These are phyloP conservation scores for Kwoniella bestiolae DNA, from an alignment of 768 basidiomycete genomes.

Conservation along the genomic window DNA sequence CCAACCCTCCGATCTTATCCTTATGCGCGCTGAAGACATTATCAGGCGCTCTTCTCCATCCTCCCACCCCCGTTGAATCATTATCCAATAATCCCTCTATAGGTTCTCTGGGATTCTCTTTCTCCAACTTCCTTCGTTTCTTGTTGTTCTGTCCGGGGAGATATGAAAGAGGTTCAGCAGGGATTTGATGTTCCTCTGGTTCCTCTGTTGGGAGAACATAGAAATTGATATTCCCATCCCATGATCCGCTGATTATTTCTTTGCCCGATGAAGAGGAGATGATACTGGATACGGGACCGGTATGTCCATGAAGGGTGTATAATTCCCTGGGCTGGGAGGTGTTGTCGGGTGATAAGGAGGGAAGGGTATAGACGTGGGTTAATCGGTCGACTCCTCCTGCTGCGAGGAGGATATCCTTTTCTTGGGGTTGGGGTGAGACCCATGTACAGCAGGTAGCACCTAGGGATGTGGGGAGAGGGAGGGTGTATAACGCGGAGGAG, in stretches of 20 bases:
- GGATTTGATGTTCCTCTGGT: constrained; percentile 69
- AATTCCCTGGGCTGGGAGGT: constrained; percentile 60
- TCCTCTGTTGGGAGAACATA: constrained; percentile 60
- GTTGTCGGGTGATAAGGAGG: constrained; percentile 51
- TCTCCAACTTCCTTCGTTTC: constrained; percentile 69
- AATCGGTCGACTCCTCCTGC: constrained; percentile 57
- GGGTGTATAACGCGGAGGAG: constrained; percentile 42
- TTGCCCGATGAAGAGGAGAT: constrained; percentile 64
- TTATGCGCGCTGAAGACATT: constrained; percentile 81
- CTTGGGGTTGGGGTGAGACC: constrained; percentile 40
- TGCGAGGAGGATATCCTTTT: constrained; percentile 46
- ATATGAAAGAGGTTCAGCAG: constrained; percentile 58
- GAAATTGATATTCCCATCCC: constrained; percentile 83
- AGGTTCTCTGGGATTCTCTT: constrained; percentile 61
- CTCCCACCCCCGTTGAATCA: constrained; percentile 41
- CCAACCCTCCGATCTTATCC: constrained; percentile 73
- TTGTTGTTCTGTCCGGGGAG: constrained; percentile 59
- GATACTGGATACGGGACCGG: constrained; percentile 75
- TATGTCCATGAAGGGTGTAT: constrained; percentile 81
- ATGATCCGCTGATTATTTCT: constrained; percentile 78
- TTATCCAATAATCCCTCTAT: constrained; percentile 39
- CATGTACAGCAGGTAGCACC: constrained; percentile 55
- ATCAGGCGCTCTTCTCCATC: constrained; percentile 64
- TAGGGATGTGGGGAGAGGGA: constrained; percentile 50
- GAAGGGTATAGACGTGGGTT: constrained; percentile 54